Percentiles rank a stretch among this genome's conserved stretches.
These are phyloP conservation scores for Fusarium devonianum DNA, from an alignment of 2,329 filamentous ascomycete species.

Conservation along the genomic window DNA sequence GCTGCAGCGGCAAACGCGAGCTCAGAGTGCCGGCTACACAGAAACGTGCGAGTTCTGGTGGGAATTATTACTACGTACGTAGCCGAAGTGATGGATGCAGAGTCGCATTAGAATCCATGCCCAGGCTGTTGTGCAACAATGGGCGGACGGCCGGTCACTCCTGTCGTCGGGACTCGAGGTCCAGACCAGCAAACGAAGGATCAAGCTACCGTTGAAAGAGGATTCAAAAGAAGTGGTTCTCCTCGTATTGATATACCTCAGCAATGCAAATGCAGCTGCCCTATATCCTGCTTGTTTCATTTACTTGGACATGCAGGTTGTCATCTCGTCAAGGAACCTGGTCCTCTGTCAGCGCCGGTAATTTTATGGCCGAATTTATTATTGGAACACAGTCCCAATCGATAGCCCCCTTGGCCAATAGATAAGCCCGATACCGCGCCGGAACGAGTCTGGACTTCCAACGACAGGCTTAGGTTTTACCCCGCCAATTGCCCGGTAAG, in stretches of 20 bases:
- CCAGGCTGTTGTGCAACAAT: conserved; percentile 6
- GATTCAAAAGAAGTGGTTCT: conserved; percentile 9
- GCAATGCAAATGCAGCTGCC: conserved; percentile 1
- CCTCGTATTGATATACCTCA: conserved; percentile 20
- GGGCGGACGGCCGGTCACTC: conserved; percentile 11
- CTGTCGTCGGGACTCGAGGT: conserved; percentile 17
- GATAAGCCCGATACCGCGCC: conserved; percentile 14
- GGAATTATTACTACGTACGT: too few relatives aligned
- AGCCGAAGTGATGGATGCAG: too few relatives aligned
- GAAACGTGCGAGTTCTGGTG: neutral
- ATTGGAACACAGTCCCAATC: conserved; percentile 1
- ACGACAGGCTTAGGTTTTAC: conserved; percentile 14
- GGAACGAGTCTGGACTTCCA: neutral
- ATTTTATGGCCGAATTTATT: conserved; percentile 15
- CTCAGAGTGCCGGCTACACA: neutral
- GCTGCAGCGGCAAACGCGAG: neutral
- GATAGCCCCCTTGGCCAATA: conserved; percentile 15
- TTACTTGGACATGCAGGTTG: neutral
- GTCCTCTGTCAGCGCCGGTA: neutral
- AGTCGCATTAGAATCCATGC: conserved; percentile 4
- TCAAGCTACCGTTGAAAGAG: conserved; percentile 3
- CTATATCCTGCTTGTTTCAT: neutral
- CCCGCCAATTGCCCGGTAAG: conserved; percentile 21
- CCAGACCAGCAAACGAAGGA: neutral
- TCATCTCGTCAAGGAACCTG: neutral